Base-by-base conservation (phyloP, 257 asterid genomes). In the Capsicum baccatum region DNA sequence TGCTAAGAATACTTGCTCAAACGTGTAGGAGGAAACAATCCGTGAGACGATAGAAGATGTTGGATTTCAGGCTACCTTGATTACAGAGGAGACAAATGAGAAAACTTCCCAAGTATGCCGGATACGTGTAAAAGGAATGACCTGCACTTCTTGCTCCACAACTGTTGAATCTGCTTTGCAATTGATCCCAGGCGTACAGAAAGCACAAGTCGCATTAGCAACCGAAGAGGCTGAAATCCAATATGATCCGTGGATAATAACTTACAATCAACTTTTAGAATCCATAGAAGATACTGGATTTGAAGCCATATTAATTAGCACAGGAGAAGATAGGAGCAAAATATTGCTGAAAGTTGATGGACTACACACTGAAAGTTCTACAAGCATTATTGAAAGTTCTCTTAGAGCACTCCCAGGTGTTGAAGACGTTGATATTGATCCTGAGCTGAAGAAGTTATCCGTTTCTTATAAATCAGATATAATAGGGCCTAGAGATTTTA, bases 161-260 rank as follows among this genome's bases (percentile, higher is more conserved):
- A 87, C 90, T 56, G 64, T 89, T 50, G 92, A 87, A 81, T 85
- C 88, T 9, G 83, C 86, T 48, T 84, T 89, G 82, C 85, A 50
- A 73, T 81, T 52, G 80, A 79, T 86, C 26, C 88, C 87, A 1
- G 90, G 90, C 6, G 63, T 89, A 64, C 86, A 84, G 82, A 87
- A 84, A 83, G 90, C 89, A 8, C 89, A 60, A 63, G 87, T 89
- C 9, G 90, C 90, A 50, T 81, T 89, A 87, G 92, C 92, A 56
- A 89, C 88, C 1, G 92, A 86, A 81, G 92, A 84, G 69, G 89
- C 92, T 81, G 88, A 89, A 88, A 85, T 89, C 59, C 90, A 80
- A 19, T 89, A 86, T 81, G 90, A 89, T 54, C 87, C 84, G 0
- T 79, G 44, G 81, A 52, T 83, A 80, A n/a, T 83, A 78, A 83